Evolutionary conservation across 2,329 filamentous ascomycete species (phyloP), one percentile per base, ranked within the genome.

Genomic region (Cladosporium sp.): DNA sequence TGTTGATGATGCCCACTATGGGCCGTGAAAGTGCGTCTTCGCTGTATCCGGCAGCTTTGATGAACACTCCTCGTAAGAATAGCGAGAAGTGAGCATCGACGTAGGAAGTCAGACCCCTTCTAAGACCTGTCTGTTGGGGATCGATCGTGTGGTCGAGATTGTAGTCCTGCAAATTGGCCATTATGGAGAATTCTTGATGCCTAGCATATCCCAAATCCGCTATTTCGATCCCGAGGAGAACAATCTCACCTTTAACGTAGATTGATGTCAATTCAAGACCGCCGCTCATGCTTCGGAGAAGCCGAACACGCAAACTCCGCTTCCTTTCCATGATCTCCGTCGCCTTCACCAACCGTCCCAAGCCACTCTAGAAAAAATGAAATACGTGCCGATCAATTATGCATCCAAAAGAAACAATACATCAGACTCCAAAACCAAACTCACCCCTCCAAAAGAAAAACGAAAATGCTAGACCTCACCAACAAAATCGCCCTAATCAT

Each of bases 1-100:
- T 92, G 76, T 92, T 91, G 75, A 90, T 86, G 67, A 92, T 88
- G 58, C 89, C 89, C n/a, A 92, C 82, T 64, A 92, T 90, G 2
- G 90, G 89, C 1, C 88, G 80, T 0, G 87, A 87, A 0, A 92
- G 83, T 0, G 89, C 87, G 71, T 90, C 88, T 69, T 92, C 89
- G 66, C 86, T 87, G 75, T 91, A 92, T 0, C 90, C 90, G 1
- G 91, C 81, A 0, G 89, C 89, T 76, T 92, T 92, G 80, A 92
- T 91, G 76, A 92, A 92, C 28, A 88, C 89, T 72, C 92, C 92
- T 37, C 90, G 84, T 0, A 92, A 82, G 72, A 92, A 92, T 1
- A 92, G 82, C 0, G 88, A 89, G 79, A 92, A 92, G 76, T 91
- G 89, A 7, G 88, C 81, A 70, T 92, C 90, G 53, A 90, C 90